Evolutionary conservation across 148 eudicot genomes (phyloP), one percentile per base, ranked within the genome.

Genomic region (Linanthus parryae): DNA sequence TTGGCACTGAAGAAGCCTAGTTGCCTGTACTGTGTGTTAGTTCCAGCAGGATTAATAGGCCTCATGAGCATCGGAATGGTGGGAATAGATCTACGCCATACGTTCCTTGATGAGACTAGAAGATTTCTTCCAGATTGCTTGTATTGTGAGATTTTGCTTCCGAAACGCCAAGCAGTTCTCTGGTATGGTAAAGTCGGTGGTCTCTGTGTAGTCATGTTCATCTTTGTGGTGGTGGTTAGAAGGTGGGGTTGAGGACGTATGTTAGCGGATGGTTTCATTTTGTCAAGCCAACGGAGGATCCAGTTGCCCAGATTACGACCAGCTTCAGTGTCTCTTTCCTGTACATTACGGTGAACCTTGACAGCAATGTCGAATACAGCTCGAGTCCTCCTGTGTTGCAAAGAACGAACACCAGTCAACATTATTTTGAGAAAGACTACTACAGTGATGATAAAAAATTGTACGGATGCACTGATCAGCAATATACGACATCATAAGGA

Each of bases 261-360:
- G n/a, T n/a, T n/a, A 57, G 96, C 96, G 0, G 85, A 72, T 25
- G 96, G 96, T 68, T 88, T 88, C 66, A 73, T 59, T 52, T 27
- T 63, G 70, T 84, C 86, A 5, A 84, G 86, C 67, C 75, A 65
- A 24, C 86, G 71, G 38, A 83, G 92, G 61, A 88, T 81, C 72
- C 92, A 43, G 67, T 83, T 83, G 3, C 92, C 92, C 2, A 88
- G 63, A 52, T 46, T 88, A 56, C 83, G 71, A 55, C 92, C 88
- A 33, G 75, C 85, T 67, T 78, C 77, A 40, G 81, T 66, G 52
- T 88, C 88, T 54, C 96, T 75, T 35, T 78, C 67, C 57, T 88
- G 96, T 64, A 88, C 68, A 47, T 68, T 81, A 17, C 37, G 76
- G 50, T 88, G 96, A 68, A 88, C 71, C 59, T 35, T 75, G 48